phyloP scores from a whole-genome alignment of 768 basidiomycete species.

The Mycena filopes region DNA sequence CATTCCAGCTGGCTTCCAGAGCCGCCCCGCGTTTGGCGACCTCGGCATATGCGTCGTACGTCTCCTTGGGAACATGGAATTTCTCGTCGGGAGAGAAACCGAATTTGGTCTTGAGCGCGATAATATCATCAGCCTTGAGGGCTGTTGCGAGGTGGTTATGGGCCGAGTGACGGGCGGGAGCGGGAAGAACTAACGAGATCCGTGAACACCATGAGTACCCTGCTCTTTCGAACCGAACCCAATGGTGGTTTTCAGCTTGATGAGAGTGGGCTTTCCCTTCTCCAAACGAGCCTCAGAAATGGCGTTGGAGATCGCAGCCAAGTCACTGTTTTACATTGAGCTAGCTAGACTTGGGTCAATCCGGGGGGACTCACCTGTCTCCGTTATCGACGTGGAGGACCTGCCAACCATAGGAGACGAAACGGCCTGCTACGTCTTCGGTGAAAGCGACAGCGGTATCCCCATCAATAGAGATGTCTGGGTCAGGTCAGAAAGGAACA shows the following conservation, averaged over 20 bases:
- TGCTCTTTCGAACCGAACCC: slow-evolving; percentile 94
- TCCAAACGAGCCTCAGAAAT: slow-evolving; percentile 82
- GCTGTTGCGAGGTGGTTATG: slow-evolving; percentile 58
- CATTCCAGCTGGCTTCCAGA: slow-evolving; percentile 80
- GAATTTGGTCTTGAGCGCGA: slow-evolving; percentile 83
- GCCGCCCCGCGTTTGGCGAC: slow-evolving; percentile 79
- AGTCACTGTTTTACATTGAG: slow-evolving; percentile 63
- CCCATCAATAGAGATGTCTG: slow-evolving; percentile 97
- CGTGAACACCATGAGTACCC: slow-evolving; percentile 95
- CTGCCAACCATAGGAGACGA: slow-evolving; percentile 94
- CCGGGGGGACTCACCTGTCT: slow-evolving; percentile 64
- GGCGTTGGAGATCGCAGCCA: slow-evolving; percentile 79
- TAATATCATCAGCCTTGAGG: slow-evolving; percentile 92
- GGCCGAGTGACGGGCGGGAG: slow-evolving; percentile 3
- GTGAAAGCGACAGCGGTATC: slow-evolving; percentile 94
- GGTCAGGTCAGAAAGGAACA: slow-evolving; percentile 21
- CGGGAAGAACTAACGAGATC: slow-evolving; percentile 75
- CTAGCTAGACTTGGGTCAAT: not conserved
- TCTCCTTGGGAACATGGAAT: slow-evolving; percentile 82
- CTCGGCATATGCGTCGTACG: slow-evolving; percentile 74
- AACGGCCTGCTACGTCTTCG: slow-evolving; percentile 90
- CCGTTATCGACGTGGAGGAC: slow-evolving; percentile 87
- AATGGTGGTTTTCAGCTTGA: slow-evolving; percentile 86
- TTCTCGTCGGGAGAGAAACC: slow-evolving; percentile 81
- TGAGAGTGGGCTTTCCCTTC: slow-evolving; percentile 87